These are phyloP conservation scores for Vitis labrusca DNA, from an alignment of 164 flowering plant species.

Conservation along the genomic window DNA sequence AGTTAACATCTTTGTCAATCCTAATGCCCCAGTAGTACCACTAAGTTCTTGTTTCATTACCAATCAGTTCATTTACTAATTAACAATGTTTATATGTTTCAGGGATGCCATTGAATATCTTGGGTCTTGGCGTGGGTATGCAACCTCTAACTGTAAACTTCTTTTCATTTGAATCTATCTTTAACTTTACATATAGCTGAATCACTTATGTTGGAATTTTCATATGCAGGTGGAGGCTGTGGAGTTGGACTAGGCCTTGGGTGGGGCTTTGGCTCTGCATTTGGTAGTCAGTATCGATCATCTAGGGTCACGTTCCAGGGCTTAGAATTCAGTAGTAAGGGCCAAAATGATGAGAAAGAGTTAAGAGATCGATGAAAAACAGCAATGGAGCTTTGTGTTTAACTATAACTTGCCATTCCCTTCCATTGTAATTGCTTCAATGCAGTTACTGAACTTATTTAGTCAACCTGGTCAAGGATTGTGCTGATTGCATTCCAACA, in stretches of 20 bases:
- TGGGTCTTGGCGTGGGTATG: conserved; percentile 87
- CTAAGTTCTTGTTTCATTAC: no score
- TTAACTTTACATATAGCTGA: neutral
- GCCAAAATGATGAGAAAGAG: conserved; percentile 15
- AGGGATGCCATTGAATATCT: conserved; percentile 71
- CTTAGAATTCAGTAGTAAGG: conserved; percentile 34
- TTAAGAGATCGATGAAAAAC: conserved; percentile 14
- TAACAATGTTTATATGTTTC: conserved; percentile 23
- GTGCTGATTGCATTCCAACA: neutral
- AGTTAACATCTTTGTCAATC: no score
- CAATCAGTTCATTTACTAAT: conserved; percentile 8
- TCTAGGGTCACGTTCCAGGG: conserved; percentile 66
- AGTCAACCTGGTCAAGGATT: conserved; percentile 1
- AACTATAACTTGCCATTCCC: conserved; percentile 1
- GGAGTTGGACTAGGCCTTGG: conserved; percentile 94
- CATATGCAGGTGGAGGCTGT: conserved; percentile 83
- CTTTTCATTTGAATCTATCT: neutral
- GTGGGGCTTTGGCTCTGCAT: conserved; percentile 94
- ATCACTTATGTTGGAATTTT: conserved; percentile 3
- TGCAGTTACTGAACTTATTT: neutral
- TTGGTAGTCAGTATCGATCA: conserved; percentile 74
- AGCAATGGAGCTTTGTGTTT: conserved; percentile 17
- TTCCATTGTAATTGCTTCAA: neutral
- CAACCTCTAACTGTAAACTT: neutral
- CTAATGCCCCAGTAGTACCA: no score